Base-by-base conservation (phyloP, 2,329 filamentous ascomycete species). In the Madurella fahalii region DNA sequence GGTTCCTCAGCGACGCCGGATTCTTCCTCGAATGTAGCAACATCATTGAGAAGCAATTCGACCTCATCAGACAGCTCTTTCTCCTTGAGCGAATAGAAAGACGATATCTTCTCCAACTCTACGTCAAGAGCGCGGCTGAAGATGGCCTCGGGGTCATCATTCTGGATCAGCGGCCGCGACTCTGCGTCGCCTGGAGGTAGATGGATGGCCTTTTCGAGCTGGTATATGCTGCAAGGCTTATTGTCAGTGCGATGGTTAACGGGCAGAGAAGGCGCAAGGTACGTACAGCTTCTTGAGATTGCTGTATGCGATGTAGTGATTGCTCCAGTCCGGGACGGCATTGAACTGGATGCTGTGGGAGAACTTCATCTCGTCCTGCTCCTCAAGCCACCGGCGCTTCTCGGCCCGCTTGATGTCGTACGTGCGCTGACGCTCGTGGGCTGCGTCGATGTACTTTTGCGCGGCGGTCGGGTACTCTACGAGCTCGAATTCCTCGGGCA, bases 321-420 rank as follows among this genome's bases (percentile, higher is more conserved):
- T 92, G 77, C 90, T 96, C 94, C 94, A 99, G 74, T 99, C 94
- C n/a, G 94, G 94, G 65, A 99, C 94, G 60, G 94, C 92, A 77
- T 99, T 99, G 77, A 99, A 99, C 78, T 99, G 94, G 65, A 99
- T 87, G 74, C 93, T 97, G 72, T 99, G 94, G 16, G 93, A 97
- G 80, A 99, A 99, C 86, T 97, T 97, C 94, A 99, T 99, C 69
- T 90, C 89, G 84, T 88, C 85, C 62, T 79, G 82, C 64, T 85
- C 78, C 64, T 89, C 82, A 65, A 92, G 84, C 79, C 82, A 82
- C 67, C 77, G 76, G 70, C 83, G 80, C 77, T 91, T 91, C 70
- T 80, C 76, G 62, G 73, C 72, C 66, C 78, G 74, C 71, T 81
- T 85, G 54, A 50, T 15, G 47, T 59, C 52, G 54, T 60, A 52